These are phyloP conservation scores for Nemania abortiva DNA, from an alignment of 2,329 filamentous ascomycete species.

Conservation along the genomic window DNA sequence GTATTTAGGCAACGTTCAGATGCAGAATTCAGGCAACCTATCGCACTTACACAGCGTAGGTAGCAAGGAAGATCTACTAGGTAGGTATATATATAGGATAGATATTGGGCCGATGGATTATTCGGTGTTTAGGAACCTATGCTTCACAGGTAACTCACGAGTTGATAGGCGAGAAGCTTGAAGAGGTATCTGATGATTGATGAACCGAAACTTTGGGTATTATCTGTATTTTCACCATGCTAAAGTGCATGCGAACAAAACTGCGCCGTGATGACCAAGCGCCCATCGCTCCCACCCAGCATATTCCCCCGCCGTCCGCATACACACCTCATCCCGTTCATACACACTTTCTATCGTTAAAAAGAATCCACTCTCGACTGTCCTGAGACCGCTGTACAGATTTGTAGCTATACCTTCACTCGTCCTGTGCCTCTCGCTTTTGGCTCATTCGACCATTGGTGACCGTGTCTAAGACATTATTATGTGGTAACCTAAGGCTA, in stretches of 20 bases:
- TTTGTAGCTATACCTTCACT: conserved; percentile 16
- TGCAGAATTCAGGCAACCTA: too few species aligned
- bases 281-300: conserved; percentile 27
- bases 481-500: conserved; percentile 9
- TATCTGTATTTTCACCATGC: conserved; percentile 36
- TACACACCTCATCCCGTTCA: conserved; percentile 29
- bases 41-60: neutral
- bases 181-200: conserved; percentile 5
- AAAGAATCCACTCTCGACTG: neutral
- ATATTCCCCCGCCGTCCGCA: conserved; percentile 13
- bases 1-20: too few species aligned
- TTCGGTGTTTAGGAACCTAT: neutral
- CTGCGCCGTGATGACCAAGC: conserved; percentile 35
- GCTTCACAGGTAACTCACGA: neutral
- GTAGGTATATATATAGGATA: too few species aligned
- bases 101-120: too few species aligned
- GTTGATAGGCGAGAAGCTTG: neutral
- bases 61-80: too few species aligned
- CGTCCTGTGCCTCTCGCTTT: conserved; percentile 2
- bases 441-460: conserved; percentile 4
- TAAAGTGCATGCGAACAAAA: conserved; percentile 30
- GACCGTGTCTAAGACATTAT: conserved; percentile 27
- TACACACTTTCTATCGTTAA: conserved; percentile 36
- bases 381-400: conserved; percentile 12
- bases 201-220: conserved; percentile 30